Conservation (phyloP, 148 eudicot genomes). For the Rhododendron griersonianum region DNA sequence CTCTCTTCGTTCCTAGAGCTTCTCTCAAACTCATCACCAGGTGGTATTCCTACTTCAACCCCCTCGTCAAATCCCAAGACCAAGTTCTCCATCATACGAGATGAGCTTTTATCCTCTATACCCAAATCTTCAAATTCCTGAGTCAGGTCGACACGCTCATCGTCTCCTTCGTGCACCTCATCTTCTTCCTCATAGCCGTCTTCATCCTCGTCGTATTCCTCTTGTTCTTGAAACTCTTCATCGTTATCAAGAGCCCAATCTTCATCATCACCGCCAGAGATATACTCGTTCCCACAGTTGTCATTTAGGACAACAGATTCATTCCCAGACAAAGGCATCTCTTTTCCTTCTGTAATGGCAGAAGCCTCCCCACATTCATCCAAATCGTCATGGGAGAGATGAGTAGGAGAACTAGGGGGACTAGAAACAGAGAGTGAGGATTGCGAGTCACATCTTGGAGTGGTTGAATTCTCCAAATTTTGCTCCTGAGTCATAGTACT, state of each 20-base stretch:
- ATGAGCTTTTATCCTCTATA: constrained; percentile 44
- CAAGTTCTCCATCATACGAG: constrained; percentile 51
- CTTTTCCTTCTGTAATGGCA: constrained; percentile 37
- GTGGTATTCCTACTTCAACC: constrained; percentile 72
- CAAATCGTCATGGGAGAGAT: constrained; percentile 84
- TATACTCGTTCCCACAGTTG: constrained; percentile 33
- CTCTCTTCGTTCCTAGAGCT: constrained; percentile 37
- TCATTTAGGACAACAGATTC: constrained; percentile 30
- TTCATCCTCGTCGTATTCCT: constrained; percentile 88
- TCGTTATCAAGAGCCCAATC: constrained; percentile 75
- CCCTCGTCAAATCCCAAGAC: constrained; percentile 96
- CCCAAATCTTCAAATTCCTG: constrained; percentile 61
- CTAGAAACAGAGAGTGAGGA: constrained; percentile 91
- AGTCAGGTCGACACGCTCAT: constrained; percentile 47
- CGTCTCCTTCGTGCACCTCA: constrained; percentile 66
- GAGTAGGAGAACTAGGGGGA: constrained; percentile 86
- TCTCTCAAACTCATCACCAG: constrained; percentile 61
- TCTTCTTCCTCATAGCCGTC: constrained; percentile 80
- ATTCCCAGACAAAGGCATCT: constrained; percentile 24
- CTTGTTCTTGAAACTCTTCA: constrained; percentile 67
- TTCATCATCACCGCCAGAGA: constrained; percentile 71
- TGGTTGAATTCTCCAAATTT: constrained; percentile 32
- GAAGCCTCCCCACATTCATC: constrained; percentile 71
- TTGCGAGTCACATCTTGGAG: constrained; percentile 71
- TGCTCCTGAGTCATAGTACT: constrained; percentile 30